Conservation (phyloP, 305 asterid species). For the Fraxinus greggii region DNA sequence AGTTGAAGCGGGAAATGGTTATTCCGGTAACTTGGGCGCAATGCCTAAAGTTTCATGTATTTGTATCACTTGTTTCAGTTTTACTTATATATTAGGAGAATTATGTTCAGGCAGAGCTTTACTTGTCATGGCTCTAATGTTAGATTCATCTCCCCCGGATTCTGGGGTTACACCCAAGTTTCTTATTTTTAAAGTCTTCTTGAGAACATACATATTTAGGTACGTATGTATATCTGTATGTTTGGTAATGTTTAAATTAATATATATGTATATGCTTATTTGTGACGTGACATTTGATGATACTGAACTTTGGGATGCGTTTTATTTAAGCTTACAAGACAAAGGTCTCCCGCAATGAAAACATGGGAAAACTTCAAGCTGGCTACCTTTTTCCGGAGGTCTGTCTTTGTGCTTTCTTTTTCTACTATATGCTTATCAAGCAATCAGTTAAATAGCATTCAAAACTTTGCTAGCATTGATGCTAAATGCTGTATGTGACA, state of each 20-base stretch:
- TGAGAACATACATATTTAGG: not conserved
- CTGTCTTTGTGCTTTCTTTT: constrained; percentile 15
- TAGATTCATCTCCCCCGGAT: not conserved
- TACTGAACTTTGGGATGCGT: constrained; percentile 19
- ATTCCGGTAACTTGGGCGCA: not conserved
- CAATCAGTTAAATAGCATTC: not conserved
- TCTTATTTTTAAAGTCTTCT: not conserved
- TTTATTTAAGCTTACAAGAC: constrained; percentile 68
- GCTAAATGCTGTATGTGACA: not conserved
- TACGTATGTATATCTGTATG: not conserved
- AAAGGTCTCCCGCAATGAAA: constrained; percentile 77
- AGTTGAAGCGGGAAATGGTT: not conserved
- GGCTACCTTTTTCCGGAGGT: constrained; percentile 99
- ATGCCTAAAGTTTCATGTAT: not conserved
- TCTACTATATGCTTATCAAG: not conserved
- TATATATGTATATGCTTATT: not conserved
- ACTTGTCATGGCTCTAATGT: not conserved
- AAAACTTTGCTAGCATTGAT: not conserved
- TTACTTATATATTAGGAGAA: not conserved
- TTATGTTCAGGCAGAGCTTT: not conserved
- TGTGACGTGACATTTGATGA: not conserved
- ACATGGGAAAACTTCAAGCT: constrained; percentile 90
- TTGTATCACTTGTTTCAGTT: not conserved
- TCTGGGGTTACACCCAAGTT: not conserved
- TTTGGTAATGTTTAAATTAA: not conserved